Evolutionary conservation across 2,329 filamentous ascomycete species (phyloP), one percentile per base, ranked within the genome.

Genomic region (Rutstroemia sydowiana): DNA sequence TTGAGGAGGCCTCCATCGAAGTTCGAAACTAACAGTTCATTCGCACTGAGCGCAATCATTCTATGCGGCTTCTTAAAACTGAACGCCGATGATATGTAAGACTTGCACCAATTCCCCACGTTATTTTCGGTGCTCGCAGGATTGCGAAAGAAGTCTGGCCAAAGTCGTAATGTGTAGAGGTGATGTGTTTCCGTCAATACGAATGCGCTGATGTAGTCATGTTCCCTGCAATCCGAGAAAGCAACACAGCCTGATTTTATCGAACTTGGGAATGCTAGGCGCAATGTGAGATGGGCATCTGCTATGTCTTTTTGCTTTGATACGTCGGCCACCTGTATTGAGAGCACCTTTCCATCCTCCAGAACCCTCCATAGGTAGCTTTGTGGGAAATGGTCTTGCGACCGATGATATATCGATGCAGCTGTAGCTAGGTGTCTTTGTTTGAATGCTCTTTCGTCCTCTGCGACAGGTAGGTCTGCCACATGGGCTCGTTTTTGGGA

Each of bases 301-400:
- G 75, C 70, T 20, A 82, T 78, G 59, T 75, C 77, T 55, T 75
- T 76, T 59, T 76, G 79, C 71, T 79, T 90, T 66, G 82, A 85
- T 59, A 96, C 72, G 69, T 98, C 93, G 55, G 88, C 82, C 37
- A 82, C 84, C 65, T 88, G 86, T 46, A 98, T 76, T 70, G 93
- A 92, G 61, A 98, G 75, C 56, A 89, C 75, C 59, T 80, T 87
- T 63, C 83, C 82, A 62, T 88, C 82, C 64, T 95, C 86, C 55
- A 96, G 72, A 36, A 97, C 78, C 61, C 92, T 82, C 93, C 93
- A 98, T 44, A 95, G 77, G 66, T 97, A 95, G 69, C 82, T 88
- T 65, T 87, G 84, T 36, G 93, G 93, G 57, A 85, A 84, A 57
- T 79, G 75, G 64, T 86, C 81, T 67, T 85, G 79, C 67, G 80